phyloP scores from a whole-genome alignment of 2,329 filamentous ascomycete species.

The Lachnellula suecica region DNA sequence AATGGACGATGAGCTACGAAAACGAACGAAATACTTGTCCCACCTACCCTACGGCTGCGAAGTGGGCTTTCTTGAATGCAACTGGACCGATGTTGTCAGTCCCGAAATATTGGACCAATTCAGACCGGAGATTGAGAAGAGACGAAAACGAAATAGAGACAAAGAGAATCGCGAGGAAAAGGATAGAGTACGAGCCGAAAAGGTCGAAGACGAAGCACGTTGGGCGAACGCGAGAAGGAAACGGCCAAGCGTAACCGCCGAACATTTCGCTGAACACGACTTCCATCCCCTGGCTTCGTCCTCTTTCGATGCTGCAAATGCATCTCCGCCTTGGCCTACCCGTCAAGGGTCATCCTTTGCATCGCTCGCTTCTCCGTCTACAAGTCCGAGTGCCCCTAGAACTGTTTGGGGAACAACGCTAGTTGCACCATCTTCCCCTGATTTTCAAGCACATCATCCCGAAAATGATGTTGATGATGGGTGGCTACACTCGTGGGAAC shows the following conservation, averaged over 20 bases:
- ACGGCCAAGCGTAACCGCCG: slow-evolving; percentile 47
- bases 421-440: slow-evolving; percentile 58
- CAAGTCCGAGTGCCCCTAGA: slow-evolving; percentile 71
- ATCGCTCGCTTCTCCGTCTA: slow-evolving; percentile 74
- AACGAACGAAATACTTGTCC: slow-evolving; percentile 67
- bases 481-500: slow-evolving; percentile 83
- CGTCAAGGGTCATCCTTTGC: slow-evolving; percentile 62
- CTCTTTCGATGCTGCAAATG: slow-evolving; percentile 43
- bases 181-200: slow-evolving; percentile 66
- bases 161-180: slow-evolving; percentile 71
- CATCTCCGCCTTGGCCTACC: slow-evolving; percentile 51
- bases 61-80: slow-evolving; percentile 71
- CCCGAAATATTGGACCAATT: slow-evolving; percentile 62
- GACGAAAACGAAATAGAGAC: slow-evolving; percentile 63
- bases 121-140: slow-evolving; percentile 58
- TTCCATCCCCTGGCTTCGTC: slow-evolving; percentile 61
- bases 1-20: slow-evolving; percentile 69
- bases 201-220: slow-evolving; percentile 64
- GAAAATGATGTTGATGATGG: slow-evolving; percentile 63
- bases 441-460: slow-evolving; percentile 39
- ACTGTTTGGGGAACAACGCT: slow-evolving; percentile 93
- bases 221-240: slow-evolving; percentile 59
- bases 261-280: slow-evolving; percentile 54
- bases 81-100: slow-evolving; percentile 70
- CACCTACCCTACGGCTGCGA: slow-evolving; percentile 73